Evolutionary conservation across 2,329 filamentous ascomycete species (phyloP).

Genomic region (Penicillium sp.): DNA sequence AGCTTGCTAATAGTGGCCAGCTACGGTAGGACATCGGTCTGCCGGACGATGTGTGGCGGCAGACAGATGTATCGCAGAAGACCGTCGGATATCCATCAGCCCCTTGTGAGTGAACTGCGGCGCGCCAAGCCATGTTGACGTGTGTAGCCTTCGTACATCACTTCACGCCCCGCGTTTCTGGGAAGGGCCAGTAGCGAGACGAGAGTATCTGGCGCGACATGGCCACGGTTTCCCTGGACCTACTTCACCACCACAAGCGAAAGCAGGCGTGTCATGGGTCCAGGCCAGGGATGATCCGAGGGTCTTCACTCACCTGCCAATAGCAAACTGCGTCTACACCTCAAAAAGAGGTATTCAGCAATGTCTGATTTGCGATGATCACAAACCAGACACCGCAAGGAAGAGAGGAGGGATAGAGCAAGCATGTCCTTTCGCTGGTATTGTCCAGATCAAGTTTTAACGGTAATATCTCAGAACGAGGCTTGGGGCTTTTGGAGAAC

Average conservation of each 20-base stretch:
- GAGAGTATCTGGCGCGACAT: background rate
- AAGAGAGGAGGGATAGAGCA: conserved; percentile 15
- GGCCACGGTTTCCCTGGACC: background rate
- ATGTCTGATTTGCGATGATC: conserved; percentile 10
- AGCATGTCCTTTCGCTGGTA: conserved; percentile 85
- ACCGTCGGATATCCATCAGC: too few species aligned
- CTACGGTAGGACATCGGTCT: too few species aligned
- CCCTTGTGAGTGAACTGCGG: background rate
- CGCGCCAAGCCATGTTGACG: background rate
- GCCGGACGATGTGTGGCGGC: background rate
- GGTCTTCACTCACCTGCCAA: background rate
- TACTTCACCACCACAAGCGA: background rate
- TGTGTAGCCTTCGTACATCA: too few species aligned
- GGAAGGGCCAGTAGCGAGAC: background rate
- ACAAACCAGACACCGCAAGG: conserved; percentile 10
- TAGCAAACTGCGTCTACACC: conserved; percentile 21
- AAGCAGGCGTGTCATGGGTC: background rate
- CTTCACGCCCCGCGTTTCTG: background rate
- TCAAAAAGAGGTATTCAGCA: conserved; percentile 11
- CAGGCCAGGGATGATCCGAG: background rate
- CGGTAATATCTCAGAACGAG: conserved; percentile 74
- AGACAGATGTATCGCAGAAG: too few species aligned
- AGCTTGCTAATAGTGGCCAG: background rate
- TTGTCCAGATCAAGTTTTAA: conserved; percentile 95
- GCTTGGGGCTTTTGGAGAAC: conserved; percentile 7